Conservation (phyloP, 2,329 filamentous ascomycete genomes). For the Neoascochyta sp. region DNA sequence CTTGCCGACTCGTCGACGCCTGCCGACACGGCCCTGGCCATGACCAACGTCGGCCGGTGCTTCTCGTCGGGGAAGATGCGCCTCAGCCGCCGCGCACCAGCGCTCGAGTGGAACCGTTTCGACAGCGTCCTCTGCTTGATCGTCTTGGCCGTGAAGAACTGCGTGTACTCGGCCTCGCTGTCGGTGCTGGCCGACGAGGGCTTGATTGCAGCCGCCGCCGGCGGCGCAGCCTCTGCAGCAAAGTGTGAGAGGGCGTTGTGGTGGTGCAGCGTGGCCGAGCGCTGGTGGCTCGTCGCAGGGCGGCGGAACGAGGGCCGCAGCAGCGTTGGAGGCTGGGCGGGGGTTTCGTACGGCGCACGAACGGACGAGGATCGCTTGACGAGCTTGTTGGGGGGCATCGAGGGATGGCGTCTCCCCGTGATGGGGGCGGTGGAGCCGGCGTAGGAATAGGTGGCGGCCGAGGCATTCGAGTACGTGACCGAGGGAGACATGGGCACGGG, state of each 20-base stretch:
- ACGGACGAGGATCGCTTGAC: slow-evolving; percentile 67
- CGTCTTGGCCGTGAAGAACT: slow-evolving; percentile 39
- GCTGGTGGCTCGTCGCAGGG: slow-evolving; percentile 75
- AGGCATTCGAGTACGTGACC: slow-evolving; percentile 60
- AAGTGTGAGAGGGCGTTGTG: slow-evolving; percentile 35
- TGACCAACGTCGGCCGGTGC: slow-evolving; percentile 48
- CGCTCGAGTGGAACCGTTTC: slow-evolving; percentile 41
- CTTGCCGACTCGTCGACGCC: slow-evolving; percentile 38
- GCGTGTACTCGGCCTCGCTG: slow-evolving; percentile 32
- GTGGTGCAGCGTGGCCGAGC: slow-evolving; percentile 66
- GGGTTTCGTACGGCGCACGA: slow-evolving; percentile 46
- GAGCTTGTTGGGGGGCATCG: slow-evolving; percentile 66
- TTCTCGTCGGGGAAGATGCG: slow-evolving; percentile 45
- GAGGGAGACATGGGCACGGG: slow-evolving; percentile 64
- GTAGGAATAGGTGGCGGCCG: slow-evolving; percentile 45
- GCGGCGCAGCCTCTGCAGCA: slow-evolving; percentile 21
- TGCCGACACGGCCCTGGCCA: slow-evolving; percentile 42
- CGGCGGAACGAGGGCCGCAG: slow-evolving; percentile 65
- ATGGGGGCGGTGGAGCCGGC: slow-evolving; percentile 61
- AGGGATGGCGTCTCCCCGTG: slow-evolving; percentile 43
- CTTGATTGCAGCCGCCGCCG: slow-evolving; percentile 18
- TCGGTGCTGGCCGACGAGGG: slow-evolving; percentile 18
- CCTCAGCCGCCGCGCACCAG: slow-evolving; percentile 39
- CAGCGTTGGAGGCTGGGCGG: slow-evolving; percentile 52
- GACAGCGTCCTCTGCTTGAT: slow-evolving; percentile 35